These are phyloP conservation scores for Cladosporium austrohemisphaericum DNA, from an alignment of 2,329 filamentous ascomycete genomes.

Conservation along the genomic window DNA sequence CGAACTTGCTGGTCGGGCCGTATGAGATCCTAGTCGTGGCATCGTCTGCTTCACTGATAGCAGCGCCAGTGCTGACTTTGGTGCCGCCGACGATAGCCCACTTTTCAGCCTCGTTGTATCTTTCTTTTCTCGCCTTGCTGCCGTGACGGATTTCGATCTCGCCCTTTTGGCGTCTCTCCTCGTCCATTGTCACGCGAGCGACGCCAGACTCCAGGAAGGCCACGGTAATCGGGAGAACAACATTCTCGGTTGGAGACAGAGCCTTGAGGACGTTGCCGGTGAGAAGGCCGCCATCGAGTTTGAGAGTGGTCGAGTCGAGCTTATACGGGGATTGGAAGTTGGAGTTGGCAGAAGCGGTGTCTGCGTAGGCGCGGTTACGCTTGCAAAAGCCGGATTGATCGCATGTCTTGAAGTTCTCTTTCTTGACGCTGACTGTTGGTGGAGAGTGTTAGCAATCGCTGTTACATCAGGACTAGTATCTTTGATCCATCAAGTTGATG, in stretches of 20 bases:
- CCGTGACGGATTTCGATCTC: conserved; percentile 83
- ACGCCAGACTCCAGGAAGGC: conserved; percentile 88
- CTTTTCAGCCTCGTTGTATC: conserved; percentile 86
- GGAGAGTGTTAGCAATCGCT: background rate
- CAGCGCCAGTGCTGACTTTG: conserved; percentile 66
- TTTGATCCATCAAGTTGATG: background rate
- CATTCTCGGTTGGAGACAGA: conserved; percentile 63
- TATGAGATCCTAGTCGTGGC: conserved; percentile 73
- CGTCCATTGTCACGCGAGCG: conserved; percentile 82
- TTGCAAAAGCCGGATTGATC: conserved; percentile 95
- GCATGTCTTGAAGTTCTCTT: conserved; percentile 96
- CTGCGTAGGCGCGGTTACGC: conserved; percentile 85
- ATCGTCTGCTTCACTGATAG: conserved; percentile 62
- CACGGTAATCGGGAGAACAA: conserved; percentile 76
- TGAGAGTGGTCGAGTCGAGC: conserved; percentile 66
- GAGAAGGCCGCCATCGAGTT: conserved; percentile 75
- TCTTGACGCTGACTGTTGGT: conserved; percentile 73
- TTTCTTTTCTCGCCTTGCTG: conserved; percentile 81
- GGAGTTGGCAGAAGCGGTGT: conserved; percentile 63
- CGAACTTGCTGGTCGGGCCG: conserved; percentile 69
- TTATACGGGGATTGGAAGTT: conserved; percentile 79
- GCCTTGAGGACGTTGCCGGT: conserved; percentile 79
- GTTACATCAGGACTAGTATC: background rate
- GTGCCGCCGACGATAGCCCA: conserved; percentile 84
- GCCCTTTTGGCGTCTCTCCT: conserved; percentile 83